phyloP scores from a whole-genome alignment of 2,329 filamentous ascomycete species.

The Mycosphaerella arachidis region DNA sequence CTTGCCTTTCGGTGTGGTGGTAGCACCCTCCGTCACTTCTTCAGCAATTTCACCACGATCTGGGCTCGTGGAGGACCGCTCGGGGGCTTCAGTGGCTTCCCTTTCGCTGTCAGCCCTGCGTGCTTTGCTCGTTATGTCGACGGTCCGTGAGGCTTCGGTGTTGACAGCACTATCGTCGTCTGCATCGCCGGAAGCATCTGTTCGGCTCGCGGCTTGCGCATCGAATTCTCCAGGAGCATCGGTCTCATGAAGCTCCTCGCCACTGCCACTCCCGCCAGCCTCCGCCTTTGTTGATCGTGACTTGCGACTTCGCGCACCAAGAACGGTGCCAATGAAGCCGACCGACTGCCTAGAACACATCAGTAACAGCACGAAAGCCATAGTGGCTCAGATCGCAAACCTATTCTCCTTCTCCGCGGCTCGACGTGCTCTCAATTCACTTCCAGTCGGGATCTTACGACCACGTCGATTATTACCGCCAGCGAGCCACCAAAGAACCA shows the following conservation, averaged over 20 bases:
- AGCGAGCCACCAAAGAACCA: neutral
- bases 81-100: neutral
- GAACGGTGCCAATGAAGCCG: neutral
- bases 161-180: neutral
- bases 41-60: neutral
- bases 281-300: neutral
- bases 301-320: neutral
- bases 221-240: neutral
- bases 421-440: neutral
- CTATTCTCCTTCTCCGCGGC: conserved; percentile 1
- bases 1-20: neutral
- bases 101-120: neutral
- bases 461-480: neutral
- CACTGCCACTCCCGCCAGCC: neutral
- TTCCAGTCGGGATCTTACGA: conserved; percentile 1
- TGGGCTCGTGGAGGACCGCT: neutral
- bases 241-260: neutral
- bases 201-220: neutral
- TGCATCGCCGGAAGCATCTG: neutral
- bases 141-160: neutral
- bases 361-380: neutral
- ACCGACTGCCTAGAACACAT: neutral
- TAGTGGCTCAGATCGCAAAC: neutral
- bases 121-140: neutral
- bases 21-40: neutral